Evolutionary conservation across 2,329 filamentous ascomycete species (phyloP), one percentile per base, ranked within the genome.

Genomic region (Phialophora chinensis): DNA sequence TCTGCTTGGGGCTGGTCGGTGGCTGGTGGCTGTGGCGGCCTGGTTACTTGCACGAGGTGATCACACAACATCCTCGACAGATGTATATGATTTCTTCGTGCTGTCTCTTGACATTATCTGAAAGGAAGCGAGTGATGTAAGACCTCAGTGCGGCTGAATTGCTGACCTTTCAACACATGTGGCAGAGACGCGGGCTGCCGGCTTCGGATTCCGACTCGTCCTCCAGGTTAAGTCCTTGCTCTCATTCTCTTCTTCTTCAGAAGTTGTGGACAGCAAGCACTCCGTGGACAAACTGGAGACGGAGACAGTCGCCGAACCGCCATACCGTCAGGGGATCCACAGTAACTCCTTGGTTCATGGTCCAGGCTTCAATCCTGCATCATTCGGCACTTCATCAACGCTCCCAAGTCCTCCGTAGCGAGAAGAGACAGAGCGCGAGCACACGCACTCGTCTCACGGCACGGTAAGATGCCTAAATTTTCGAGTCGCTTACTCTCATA

Each of bases 1-100:
- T 20, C 27, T 20, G 29, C 25, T 50, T n/a, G n/a, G 57, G 57
- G 35, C 31, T 23, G 57, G n/a, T 20, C 52, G 27, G 59, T 60
- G 58, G 47, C 58, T 60, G 58, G 27, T 20, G 20, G 38, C 44
- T 25, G 59, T 61, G 59, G 59, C 47, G 27, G 27, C 31, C n/a
- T 2, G 54, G 17, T 23, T 14, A 10, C 31, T 33, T 10, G 31
- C 31, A 33, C 31, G 31, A 33, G 31, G 8, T 31, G 31, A 31
- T 31, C 31, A 33, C 31, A 33, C 33, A 35, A 35, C 33, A 12
- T 10, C 33, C 33, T 35, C 10, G 33, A 35, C 10, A 35, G 0
- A 35, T 35, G 33, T 35, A 35, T 12, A 35, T 35, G 33, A 35
- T 35, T 35, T 2, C 33, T 33, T 8, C 31, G 10, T 33, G 1